Evolutionary conservation across 2,329 filamentous ascomycete species (phyloP).

Genomic region (Westerdykella sp.): DNA sequence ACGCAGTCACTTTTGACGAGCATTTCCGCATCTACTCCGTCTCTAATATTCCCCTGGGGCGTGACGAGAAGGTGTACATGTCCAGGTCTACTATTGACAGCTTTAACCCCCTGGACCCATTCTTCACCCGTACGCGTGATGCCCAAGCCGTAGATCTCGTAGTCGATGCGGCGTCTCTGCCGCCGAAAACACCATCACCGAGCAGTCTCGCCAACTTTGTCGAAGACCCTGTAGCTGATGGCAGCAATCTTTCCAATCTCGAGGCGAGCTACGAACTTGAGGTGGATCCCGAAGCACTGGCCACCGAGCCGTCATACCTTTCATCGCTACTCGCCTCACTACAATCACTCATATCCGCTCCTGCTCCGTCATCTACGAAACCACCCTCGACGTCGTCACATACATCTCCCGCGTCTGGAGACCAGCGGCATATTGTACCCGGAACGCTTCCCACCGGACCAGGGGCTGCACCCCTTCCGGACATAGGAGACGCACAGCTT

Average conservation of each 20-base stretch:
- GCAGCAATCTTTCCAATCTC: constrained; percentile 18
- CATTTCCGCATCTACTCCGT: constrained; percentile 71
- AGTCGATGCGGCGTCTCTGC: constrained; percentile 46
- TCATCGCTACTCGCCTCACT: constrained; percentile 32
- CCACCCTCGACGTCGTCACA: constrained; percentile 5
- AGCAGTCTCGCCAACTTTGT: constrained; percentile 17
- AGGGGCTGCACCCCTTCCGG: constrained; percentile 64
- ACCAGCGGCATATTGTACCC: constrained; percentile 32
- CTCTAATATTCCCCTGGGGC: constrained; percentile 72
- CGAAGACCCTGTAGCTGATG: constrained; percentile 16
- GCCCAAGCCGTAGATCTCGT: constrained; percentile 67
- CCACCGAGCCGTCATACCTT: constrained; percentile 26
- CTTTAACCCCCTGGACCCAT: constrained; percentile 70
- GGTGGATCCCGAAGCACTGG: constrained; percentile 19
- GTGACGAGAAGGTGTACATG: constrained; percentile 81
- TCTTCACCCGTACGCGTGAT: constrained; percentile 75
- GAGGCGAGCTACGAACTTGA: constrained; percentile 12
- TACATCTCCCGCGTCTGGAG: constrained; percentile 6
- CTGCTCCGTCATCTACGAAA: constrained; percentile 12
- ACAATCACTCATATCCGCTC: constrained; percentile 28
- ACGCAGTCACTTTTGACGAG: constrained; percentile 24
- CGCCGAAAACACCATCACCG: constrained; percentile 13
- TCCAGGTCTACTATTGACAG: constrained; percentile 61
- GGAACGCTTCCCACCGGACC: constrained; percentile 53
- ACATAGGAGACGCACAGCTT: constrained; percentile 43